Conservation (phyloP, 2,329 filamentous ascomycete genomes). For the Colletotrichum brevisporum region DNA sequence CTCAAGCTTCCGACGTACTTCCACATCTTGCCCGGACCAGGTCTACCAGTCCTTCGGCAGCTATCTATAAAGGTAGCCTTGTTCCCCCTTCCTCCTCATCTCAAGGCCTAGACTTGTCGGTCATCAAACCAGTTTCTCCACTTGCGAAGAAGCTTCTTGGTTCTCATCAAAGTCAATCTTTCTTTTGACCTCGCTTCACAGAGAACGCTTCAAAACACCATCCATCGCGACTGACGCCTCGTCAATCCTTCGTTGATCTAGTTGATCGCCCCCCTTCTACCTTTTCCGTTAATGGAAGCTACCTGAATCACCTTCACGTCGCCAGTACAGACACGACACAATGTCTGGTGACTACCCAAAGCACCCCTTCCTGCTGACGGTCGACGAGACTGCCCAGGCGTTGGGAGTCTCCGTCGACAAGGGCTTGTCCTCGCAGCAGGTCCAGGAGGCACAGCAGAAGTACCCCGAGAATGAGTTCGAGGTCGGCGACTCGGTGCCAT, state of each 20-base stretch:
- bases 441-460: constrained; percentile 68
- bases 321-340: constrained; percentile 40
- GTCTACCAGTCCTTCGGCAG: constrained; percentile 34
- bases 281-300: constrained; percentile 30
- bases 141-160: constrained; percentile 30
- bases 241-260: constrained; percentile 1
- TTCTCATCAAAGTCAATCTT: constrained; percentile 23
- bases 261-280: neutral
- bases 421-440: constrained; percentile 74
- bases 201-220: constrained; percentile 1
- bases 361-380: constrained; percentile 73
- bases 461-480: constrained; percentile 80
- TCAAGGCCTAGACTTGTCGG: constrained; percentile 16
- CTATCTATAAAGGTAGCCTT: constrained; percentile 39
- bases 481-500: constrained; percentile 75
- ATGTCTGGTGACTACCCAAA: constrained; percentile 65
- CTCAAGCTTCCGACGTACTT: constrained; percentile 32
- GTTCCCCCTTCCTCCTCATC: constrained; percentile 20
- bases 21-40: constrained; percentile 29
- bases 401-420: constrained; percentile 76
- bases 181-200: constrained; percentile 14
- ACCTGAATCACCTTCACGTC: constrained; percentile 13
- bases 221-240: neutral
- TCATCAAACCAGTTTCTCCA: constrained; percentile 28
- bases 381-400: constrained; percentile 73